Evolutionary conservation across 352 stramenopile species (phyloP).

Genomic region (Pseudoperonospora humuli): DNA sequence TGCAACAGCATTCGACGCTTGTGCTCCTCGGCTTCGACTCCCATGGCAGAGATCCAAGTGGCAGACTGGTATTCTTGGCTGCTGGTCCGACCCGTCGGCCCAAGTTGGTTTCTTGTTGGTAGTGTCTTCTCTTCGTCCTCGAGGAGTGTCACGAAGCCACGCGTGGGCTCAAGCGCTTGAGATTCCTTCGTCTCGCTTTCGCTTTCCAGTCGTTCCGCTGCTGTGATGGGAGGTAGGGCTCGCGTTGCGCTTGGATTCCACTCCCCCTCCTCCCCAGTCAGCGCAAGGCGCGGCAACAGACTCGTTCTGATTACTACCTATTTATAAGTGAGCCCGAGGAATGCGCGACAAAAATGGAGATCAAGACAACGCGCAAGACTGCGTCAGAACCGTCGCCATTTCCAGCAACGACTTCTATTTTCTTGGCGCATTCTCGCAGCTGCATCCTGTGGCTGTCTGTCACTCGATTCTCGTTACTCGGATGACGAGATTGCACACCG

Average conservation of each 20-base stretch:
- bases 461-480: neutral
- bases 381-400: neutral
- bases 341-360: neutral
- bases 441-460: neutral
- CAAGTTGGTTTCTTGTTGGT: constrained; percentile 15
- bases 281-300: constrained; percentile 6
- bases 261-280: constrained; percentile 13
- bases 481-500: too few species aligned
- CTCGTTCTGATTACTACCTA: constrained; percentile 27
- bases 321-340: constrained; percentile 17
- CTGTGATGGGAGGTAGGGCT: constrained; percentile 18
- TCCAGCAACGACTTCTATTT: constrained; percentile 9
- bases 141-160: neutral
- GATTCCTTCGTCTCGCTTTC: constrained; percentile 4
- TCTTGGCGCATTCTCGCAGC: neutral
- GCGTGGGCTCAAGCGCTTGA: constrained; percentile 1
- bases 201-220: constrained; percentile 1
- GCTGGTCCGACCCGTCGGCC: constrained; percentile 13
- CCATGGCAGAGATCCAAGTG: constrained; percentile 19
- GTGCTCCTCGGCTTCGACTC: constrained; percentile 29
- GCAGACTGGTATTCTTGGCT: constrained; percentile 11
- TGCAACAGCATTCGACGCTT: constrained; percentile 28
- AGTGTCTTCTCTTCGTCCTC: constrained; percentile 2
- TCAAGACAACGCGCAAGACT: constrained; percentile 10
- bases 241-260: constrained; percentile 13